Percentiles rank a stretch among this genome's conserved stretches.
Evolutionary conservation across 2,329 filamentous ascomycete genomes (phyloP).

Genomic region (Cladorrhinum sp.): DNA sequence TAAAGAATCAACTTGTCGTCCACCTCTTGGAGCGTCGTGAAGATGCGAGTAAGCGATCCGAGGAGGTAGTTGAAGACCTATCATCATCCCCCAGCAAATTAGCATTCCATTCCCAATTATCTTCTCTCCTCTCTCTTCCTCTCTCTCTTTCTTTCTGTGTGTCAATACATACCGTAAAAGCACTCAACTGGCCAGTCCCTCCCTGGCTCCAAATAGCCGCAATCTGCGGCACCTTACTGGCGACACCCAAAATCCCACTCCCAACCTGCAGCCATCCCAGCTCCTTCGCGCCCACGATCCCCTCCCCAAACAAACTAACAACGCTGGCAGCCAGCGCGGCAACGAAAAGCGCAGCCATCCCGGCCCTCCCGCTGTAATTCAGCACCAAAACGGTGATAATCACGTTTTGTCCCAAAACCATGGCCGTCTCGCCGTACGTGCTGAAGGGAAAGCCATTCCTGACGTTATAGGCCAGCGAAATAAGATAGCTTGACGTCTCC

Average conservation of each 20-base stretch:
- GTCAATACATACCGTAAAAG: conserved; percentile 78
- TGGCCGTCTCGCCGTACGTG: conserved; percentile 91
- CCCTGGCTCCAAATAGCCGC: conserved; percentile 78
- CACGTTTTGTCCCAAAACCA: conserved; percentile 91
- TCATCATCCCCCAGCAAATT: neutral
- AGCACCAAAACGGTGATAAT: conserved; percentile 84
- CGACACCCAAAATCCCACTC: conserved; percentile 77
- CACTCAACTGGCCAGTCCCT: conserved; percentile 90
- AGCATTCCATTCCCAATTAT: conserved; percentile 10
- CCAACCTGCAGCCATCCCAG: conserved; percentile 78
- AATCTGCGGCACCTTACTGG: conserved; percentile 94
- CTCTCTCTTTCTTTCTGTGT: neutral
- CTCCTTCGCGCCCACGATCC: conserved; percentile 61
- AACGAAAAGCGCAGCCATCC: conserved; percentile 72
- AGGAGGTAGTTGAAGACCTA: conserved; percentile 98
- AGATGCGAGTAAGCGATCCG: conserved; percentile 90
- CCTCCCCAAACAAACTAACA: conserved; percentile 66
- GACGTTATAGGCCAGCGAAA: conserved; percentile 87
- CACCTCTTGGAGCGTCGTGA: conserved; percentile 96
- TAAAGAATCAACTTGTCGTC: conserved; percentile 95
- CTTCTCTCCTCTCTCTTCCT: neutral
- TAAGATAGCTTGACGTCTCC: conserved; percentile 83
- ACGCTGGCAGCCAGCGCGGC: conserved; percentile 68
- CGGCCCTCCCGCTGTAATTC: conserved; percentile 69
- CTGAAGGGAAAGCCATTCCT: conserved; percentile 92